Conservation (phyloP, 2,329 filamentous ascomycete species). For the Cladophialophora bantiana region DNA sequence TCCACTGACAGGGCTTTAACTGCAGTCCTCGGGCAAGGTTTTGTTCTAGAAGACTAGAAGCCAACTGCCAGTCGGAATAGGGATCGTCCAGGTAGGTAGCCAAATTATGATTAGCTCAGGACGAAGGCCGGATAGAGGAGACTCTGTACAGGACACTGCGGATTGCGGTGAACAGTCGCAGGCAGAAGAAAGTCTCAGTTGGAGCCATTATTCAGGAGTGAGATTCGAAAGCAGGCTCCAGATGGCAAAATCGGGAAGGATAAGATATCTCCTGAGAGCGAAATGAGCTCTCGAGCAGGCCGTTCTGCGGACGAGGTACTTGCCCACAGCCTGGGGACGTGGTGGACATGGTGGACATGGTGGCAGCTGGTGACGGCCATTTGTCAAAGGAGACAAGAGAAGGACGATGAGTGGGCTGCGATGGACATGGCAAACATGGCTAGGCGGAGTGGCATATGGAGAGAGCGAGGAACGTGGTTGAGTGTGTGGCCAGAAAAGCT, state of each 20-base stretch:
- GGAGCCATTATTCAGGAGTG: constrained; percentile 24
- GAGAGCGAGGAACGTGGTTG: constrained; percentile 22
- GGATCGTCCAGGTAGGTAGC: constrained; percentile 5
- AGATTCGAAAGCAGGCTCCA: constrained; percentile 7
- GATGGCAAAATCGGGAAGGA: constrained; percentile 16
- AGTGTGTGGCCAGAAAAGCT: constrained; percentile 21
- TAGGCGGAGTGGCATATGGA: constrained; percentile 2
- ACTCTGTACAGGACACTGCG: neutral
- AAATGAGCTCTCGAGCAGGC: constrained; percentile 12
- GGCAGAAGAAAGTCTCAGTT: constrained; percentile 24
- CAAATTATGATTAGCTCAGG: constrained; percentile 18
- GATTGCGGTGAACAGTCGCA: constrained; percentile 15
- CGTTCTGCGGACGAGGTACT: constrained; percentile 16
- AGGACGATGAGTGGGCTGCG: constrained; percentile 8
- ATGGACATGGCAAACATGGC: neutral
- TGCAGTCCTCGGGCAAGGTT: neutral
- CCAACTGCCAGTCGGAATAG: constrained; percentile 1
- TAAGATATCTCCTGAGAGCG: constrained; percentile 15
- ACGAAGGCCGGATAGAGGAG: constrained; percentile 4
- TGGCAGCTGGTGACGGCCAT: constrained; percentile 12
- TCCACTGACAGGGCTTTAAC: constrained; percentile 5
- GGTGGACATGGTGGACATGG: constrained; percentile 8
- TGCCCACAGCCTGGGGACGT: constrained; percentile 11
- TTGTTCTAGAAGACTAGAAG: neutral
- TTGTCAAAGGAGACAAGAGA: neutral